Conservation (phyloP, 345 rosid species). For the Eucalyptus tenuipes region DNA sequence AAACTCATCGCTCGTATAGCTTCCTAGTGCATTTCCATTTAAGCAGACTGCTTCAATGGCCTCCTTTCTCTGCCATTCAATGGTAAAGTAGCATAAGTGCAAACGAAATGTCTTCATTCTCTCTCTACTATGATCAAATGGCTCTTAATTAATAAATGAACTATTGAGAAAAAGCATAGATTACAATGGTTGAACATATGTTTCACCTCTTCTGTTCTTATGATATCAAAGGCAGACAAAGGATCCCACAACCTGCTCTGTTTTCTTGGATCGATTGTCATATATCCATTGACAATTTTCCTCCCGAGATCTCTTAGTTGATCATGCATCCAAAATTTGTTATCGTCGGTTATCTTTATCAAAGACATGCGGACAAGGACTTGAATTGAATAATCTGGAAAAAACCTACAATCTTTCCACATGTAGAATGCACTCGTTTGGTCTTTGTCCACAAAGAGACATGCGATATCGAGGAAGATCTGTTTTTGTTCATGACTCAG, state of each 20-base stretch:
- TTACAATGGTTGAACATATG: no score
- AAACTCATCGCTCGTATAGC: background rate
- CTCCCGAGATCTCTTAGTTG: background rate
- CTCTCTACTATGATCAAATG: background rate
- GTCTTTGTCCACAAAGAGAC: background rate
- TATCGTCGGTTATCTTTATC: background rate
- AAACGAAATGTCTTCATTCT: background rate
- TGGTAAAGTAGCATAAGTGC: background rate
- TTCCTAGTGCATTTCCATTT: background rate
- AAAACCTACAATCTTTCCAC: background rate
- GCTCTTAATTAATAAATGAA: background rate
- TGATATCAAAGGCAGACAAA: background rate
- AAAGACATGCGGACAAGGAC: background rate
- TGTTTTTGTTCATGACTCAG: background rate
- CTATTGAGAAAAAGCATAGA: background rate
- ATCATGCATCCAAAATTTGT: background rate
- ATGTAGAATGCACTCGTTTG: background rate
- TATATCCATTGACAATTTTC: background rate
- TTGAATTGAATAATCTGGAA: background rate
- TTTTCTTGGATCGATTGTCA: background rate
- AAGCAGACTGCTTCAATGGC: background rate
- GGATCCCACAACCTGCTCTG: background rate
- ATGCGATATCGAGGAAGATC: background rate
- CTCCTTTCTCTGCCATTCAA: background rate
- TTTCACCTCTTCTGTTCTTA: background rate